These are phyloP conservation scores for Mycena polygramma DNA, from an alignment of 768 basidiomycete genomes.

Conservation along the genomic window DNA sequence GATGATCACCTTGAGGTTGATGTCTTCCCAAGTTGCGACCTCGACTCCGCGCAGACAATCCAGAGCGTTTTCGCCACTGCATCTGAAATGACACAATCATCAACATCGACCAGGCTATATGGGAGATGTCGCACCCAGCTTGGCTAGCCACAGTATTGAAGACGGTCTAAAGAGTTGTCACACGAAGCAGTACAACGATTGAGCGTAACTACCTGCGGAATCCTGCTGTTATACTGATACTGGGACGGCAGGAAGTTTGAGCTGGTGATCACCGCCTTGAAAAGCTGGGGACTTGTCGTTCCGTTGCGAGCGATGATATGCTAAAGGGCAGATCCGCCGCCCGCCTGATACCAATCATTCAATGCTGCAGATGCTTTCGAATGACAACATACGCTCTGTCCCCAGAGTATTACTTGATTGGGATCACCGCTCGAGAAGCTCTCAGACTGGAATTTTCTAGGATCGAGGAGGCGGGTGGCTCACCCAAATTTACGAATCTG, in stretches of 20 bases:
- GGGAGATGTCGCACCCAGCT: neutral
- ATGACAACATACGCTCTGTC: constrained; percentile 53
- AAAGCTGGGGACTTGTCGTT: constrained; percentile 45
- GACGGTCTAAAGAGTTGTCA: neutral
- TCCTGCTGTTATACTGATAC: constrained; percentile 45
- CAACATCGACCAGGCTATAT: constrained; percentile 10
- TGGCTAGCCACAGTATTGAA: constrained; percentile 16
- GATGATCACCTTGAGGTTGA: constrained; percentile 34
- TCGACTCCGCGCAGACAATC: constrained; percentile 20
- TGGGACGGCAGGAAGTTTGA: constrained; percentile 47
- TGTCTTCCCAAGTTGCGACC: constrained; percentile 32
- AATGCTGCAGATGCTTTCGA: neutral
- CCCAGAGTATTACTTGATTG: constrained; percentile 56
- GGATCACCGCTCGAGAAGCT: constrained; percentile 48
- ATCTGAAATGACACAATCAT: neutral
- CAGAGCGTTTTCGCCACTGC: neutral
- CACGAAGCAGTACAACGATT: neutral
- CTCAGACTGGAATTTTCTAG: neutral
- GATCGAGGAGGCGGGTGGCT: neutral
- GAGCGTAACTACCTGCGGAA: constrained; percentile 34
- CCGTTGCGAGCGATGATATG: constrained; percentile 49
- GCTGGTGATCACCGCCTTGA: constrained; percentile 45
- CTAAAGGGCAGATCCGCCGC: constrained; percentile 51
- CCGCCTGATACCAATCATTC: constrained; percentile 28
- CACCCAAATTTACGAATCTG: constrained; percentile 55